phyloP scores from a whole-genome alignment of 306 rosid species.

The Sechiopsis laciniata region DNA sequence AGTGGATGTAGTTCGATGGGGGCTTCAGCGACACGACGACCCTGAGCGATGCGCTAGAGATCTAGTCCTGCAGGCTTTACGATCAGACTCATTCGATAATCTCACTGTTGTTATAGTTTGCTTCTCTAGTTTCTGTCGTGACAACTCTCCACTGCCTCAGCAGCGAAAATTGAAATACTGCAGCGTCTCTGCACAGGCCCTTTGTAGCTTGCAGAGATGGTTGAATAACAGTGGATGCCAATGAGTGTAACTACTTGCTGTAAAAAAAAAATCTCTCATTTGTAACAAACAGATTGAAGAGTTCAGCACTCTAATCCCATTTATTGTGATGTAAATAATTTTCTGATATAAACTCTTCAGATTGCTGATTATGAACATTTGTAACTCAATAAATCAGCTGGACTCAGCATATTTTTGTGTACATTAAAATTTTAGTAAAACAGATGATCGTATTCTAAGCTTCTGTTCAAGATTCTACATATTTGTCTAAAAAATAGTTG shows the following conservation, averaged over 20 bases:
- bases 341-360: too few relatives aligned
- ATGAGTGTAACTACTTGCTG: conserved; percentile 13
- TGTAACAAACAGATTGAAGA: too few relatives aligned
- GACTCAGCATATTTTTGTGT: conserved; percentile 3
- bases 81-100: conserved; percentile 70
- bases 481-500: neutral
- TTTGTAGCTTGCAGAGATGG: conserved; percentile 73
- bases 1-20: conserved; percentile 64
- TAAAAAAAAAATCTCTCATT: neutral
- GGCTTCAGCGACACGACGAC: conserved; percentile 69
- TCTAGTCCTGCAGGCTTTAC: conserved; percentile 74
- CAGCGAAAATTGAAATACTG: conserved; percentile 64
- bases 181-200: conserved; percentile 84
- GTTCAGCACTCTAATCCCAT: neutral
- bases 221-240: conserved; percentile 44
- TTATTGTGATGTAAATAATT: conserved; percentile 20
- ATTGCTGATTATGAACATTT: neutral
- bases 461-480: conserved; percentile 1
- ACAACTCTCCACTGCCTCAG: conserved; percentile 45
- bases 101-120: conserved; percentile 76
- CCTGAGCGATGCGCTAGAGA: conserved; percentile 79
- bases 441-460: neutral
- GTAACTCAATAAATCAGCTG: neutral
- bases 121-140: conserved; percentile 46
- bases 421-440: neutral